phyloP scores from a whole-genome alignment of 208 protist genomes.

The Acanthamoeba triangularis region DNA sequence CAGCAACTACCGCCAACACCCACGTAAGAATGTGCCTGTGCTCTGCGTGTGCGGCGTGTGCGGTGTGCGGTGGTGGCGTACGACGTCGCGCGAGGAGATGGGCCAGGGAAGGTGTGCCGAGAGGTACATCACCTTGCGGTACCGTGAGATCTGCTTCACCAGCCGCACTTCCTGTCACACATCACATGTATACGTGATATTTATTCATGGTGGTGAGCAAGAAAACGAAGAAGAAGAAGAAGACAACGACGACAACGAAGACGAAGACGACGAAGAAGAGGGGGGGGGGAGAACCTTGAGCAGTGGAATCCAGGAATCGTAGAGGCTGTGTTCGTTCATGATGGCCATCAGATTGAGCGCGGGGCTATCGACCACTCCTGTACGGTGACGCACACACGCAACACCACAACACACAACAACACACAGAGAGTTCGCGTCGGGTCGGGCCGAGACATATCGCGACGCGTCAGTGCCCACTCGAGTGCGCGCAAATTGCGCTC shows the following conservation, averaged over 20 bases:
- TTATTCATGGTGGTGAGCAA: no score
- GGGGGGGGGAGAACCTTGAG: background rate
- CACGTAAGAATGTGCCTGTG: background rate
- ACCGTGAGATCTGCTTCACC: conserved; percentile 42
- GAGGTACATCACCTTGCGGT: conserved; percentile 60
- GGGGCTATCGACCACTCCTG: background rate
- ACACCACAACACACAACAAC: background rate
- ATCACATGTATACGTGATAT: no score
- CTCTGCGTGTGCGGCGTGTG: background rate
- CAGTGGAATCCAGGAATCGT: conserved; percentile 48
- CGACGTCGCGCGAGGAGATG: conserved; percentile 19
- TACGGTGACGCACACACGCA: background rate
- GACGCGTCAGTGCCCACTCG: background rate
- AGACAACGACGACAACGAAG: no score
- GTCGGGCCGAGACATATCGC: background rate
- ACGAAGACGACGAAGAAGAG: background rate
- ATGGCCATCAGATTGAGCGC: conserved; percentile 44
- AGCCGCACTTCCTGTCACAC: background rate
- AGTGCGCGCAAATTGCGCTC: background rate
- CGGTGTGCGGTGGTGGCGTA: background rate
- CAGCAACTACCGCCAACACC: background rate
- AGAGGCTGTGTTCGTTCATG: conserved; percentile 62
- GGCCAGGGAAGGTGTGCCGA: conserved; percentile 13
- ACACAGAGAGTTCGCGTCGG: background rate
- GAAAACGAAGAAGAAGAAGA: no score